A percentile compares a stretch with the other conserved stretches of the same genome.
Conservation (phyloP, 148 eudicot species). For the Silene conica region DNA sequence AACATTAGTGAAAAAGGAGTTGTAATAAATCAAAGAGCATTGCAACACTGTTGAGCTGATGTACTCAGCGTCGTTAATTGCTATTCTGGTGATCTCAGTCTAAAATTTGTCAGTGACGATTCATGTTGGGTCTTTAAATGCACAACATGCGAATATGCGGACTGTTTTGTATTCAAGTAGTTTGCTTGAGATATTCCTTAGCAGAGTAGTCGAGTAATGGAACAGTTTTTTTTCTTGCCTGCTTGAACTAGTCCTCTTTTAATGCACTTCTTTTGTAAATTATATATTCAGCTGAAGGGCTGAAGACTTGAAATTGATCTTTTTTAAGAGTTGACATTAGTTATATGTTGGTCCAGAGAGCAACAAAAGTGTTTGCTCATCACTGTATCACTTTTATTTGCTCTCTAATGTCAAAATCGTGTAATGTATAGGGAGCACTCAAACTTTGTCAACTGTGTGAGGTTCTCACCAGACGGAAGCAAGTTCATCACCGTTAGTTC, state of each 20-base stretch:
- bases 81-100: neutral
- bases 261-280: too few species aligned
- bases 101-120: neutral
- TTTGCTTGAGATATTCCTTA: too few species aligned
- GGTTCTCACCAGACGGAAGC: constrained; percentile 92
- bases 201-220: too few species aligned
- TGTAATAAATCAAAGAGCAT: neutral
- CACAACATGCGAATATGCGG: too few species aligned
- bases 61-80: neutral
- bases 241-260: too few species aligned
- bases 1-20: neutral
- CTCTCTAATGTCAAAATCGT: constrained; percentile 10
- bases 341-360: neutral
- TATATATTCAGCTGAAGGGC: neutral
- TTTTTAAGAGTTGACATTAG: neutral
- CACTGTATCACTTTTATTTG: neutral
- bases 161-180: too few species aligned
- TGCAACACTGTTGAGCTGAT: neutral
- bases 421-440: constrained; percentile 66
- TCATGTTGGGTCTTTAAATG: neutral
- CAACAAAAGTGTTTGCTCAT: neutral
- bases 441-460: constrained; percentile 89
- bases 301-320: neutral
- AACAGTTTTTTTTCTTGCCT: too few species aligned
- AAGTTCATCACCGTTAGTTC: constrained; percentile 90